Conservation (phyloP, 1,284 basidiomycete species). For the Pascua sp. region DNA sequence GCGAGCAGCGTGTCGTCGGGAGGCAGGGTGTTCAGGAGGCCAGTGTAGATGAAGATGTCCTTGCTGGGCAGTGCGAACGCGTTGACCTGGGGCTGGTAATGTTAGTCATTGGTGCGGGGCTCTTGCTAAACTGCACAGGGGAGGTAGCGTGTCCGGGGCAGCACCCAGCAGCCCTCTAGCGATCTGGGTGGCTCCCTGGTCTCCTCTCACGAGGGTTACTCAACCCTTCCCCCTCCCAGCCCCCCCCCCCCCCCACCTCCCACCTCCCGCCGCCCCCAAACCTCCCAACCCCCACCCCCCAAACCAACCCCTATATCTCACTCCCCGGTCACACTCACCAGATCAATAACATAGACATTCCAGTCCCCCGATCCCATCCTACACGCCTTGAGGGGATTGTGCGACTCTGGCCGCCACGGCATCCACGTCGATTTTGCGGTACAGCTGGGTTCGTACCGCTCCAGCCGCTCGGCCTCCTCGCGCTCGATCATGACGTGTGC, state of each 20-base stretch:
- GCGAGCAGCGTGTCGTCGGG: conserved; percentile 53
- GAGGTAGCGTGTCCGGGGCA: background rate
- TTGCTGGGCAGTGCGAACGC: conserved; percentile 55
- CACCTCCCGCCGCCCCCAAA: no score
- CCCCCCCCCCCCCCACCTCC: no score
- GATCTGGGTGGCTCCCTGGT: no score
- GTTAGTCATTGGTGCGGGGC: background rate
- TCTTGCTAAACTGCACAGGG: no score
- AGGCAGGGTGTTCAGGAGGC: conserved; percentile 50
- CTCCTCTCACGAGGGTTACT: no score
- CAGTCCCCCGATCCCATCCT: conserved; percentile 50
- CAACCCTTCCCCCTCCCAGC: no score
- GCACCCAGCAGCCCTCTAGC: no score
- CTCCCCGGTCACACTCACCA: conserved; percentile 35
- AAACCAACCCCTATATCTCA: no score
- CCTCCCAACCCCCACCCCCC: no score
- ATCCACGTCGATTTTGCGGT: conserved; percentile 43
- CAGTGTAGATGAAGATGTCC: conserved; percentile 55
- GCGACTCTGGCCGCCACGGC: conserved; percentile 46
- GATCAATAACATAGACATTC: conserved; percentile 53
- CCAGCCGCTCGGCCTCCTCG: conserved; percentile 17
- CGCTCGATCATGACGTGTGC: conserved; percentile 33
- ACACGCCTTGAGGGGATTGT: conserved; percentile 50
- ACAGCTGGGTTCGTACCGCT: conserved; percentile 43
- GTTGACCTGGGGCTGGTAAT: conserved; percentile 48